Conservation (phyloP, 1,284 basidiomycete species). For the Rhodotorula mucilaginosa region DNA sequence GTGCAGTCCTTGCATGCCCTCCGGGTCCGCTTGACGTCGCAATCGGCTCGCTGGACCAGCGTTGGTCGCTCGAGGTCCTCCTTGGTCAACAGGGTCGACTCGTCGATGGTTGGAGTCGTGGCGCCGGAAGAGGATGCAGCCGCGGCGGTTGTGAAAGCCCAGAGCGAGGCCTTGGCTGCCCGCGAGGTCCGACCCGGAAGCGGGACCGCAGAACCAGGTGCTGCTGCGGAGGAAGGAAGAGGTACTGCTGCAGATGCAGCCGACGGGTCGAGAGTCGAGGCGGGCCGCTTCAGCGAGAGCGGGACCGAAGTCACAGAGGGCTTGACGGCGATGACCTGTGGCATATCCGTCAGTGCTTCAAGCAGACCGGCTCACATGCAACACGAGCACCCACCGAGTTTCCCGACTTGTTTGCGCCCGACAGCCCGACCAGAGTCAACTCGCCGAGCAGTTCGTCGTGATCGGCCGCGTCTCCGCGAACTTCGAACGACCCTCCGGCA, state of each 20-base stretch:
- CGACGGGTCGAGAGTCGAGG: constrained; percentile 46
- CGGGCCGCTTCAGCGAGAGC: constrained; percentile 38
- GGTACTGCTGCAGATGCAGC: constrained; percentile 49
- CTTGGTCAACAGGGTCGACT: constrained; percentile 69
- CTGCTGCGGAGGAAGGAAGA: constrained; percentile 42
- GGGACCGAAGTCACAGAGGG: constrained; percentile 26
- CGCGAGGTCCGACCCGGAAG: constrained; percentile 52
- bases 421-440: constrained; percentile 29
- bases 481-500: constrained; percentile 25
- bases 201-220: constrained; percentile 31
- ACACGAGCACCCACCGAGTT: constrained; percentile 3
- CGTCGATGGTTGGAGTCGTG: constrained; percentile 65
- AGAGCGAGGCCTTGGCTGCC: constrained; percentile 64
- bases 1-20: constrained; percentile 92
- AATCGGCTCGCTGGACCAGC: constrained; percentile 63
- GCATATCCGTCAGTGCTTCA: not conserved
- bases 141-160: constrained; percentile 58
- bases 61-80: constrained; percentile 67
- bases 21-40: constrained; percentile 53
- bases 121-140: constrained; percentile 32
- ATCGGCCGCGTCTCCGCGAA: constrained; percentile 26
- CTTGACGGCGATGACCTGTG: constrained; percentile 29
- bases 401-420: constrained; percentile 20
- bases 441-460: constrained; percentile 31
- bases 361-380: not conserved